These are phyloP conservation scores for Ogataea siamensis DNA, from an alignment of 805 yeast genomes.

Conservation along the genomic window DNA sequence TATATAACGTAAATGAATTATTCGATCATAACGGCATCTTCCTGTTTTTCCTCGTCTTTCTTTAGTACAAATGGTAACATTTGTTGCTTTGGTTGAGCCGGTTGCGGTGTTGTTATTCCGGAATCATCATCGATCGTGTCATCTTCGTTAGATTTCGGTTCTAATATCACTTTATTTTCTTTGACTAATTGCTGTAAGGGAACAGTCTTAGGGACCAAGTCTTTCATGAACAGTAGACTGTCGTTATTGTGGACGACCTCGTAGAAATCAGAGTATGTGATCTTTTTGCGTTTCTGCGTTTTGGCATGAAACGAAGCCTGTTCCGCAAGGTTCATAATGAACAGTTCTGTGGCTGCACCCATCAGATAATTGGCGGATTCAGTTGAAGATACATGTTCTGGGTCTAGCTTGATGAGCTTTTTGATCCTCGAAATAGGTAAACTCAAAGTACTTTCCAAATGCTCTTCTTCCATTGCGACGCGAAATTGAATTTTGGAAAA, in stretches of 20 bases:
- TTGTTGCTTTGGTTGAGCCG: constrained; percentile 17
- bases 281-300: constrained; percentile 62
- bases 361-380: constrained; percentile 71
- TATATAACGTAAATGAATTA: constrained; percentile 12
- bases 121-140: constrained; percentile 20
- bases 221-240: constrained; percentile 59
- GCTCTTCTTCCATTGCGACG: constrained; percentile 15
- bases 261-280: constrained; percentile 70
- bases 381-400: constrained; percentile 65
- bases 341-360: constrained; percentile 76
- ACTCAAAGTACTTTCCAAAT: constrained; percentile 22
- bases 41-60: constrained; percentile 6
- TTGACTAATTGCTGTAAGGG: constrained; percentile 48
- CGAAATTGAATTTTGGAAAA: constrained; percentile 9
- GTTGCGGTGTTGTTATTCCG: constrained; percentile 9
- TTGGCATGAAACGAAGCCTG: constrained; percentile 67
- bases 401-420: constrained; percentile 71
- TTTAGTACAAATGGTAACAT: constrained; percentile 15
- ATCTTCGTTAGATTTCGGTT: constrained; percentile 13
- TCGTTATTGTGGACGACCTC: constrained; percentile 59
- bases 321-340: constrained; percentile 66
- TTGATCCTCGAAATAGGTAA: constrained; percentile 70
- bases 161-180: constrained; percentile 33
- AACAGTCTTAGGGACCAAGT: constrained; percentile 63
- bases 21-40: constrained; percentile 12